Percentiles rank a stretch among this genome's conserved stretches.
Conservation (phyloP, 805 yeast species). For the Wickerhamiella kurtzmanii region DNA sequence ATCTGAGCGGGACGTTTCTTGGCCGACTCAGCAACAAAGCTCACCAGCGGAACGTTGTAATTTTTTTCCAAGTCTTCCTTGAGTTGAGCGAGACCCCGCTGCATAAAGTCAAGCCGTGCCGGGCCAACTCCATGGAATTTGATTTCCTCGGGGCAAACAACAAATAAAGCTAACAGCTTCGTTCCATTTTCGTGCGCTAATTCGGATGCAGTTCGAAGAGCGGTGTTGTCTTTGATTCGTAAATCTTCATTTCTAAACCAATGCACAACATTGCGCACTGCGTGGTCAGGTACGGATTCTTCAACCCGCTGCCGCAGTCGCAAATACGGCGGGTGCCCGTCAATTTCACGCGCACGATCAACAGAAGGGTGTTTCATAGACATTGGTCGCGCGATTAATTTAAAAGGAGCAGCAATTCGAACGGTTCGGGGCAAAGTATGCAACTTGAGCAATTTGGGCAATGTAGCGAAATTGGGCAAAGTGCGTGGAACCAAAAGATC, state of each 20-base stretch:
- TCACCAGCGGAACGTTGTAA: constrained; percentile 28
- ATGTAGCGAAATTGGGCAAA: too few species aligned
- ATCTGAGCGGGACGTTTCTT: constrained; percentile 3
- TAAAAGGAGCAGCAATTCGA: too few species aligned
- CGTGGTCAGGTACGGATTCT: neutral
- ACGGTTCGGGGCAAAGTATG: too few species aligned
- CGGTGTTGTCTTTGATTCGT: constrained; percentile 33
- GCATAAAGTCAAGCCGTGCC: constrained; percentile 31
- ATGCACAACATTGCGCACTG: constrained; percentile 24
- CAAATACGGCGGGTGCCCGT: constrained; percentile 11
- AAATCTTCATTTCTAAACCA: constrained; percentile 36
- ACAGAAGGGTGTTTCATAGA: constrained; percentile 8
- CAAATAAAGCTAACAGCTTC: constrained; percentile 32
- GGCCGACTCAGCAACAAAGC: constrained; percentile 2
- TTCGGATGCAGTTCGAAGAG: constrained; percentile 28
- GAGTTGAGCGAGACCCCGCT: constrained; percentile 26
- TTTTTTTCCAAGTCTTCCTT: constrained; percentile 22
- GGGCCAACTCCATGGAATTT: constrained; percentile 33
- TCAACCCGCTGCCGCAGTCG: constrained; percentile 3
- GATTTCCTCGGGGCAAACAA: constrained; percentile 31
- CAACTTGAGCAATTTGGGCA: too few species aligned
- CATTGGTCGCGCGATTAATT: neutral
- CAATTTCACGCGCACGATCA: constrained; percentile 13
- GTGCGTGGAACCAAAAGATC: too few species aligned
- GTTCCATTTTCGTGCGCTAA: constrained; percentile 23